These are phyloP conservation scores for Choanephora cucurbitarum DNA, from an alignment of 371 early-diverging fungal species.

Conservation along the genomic window DNA sequence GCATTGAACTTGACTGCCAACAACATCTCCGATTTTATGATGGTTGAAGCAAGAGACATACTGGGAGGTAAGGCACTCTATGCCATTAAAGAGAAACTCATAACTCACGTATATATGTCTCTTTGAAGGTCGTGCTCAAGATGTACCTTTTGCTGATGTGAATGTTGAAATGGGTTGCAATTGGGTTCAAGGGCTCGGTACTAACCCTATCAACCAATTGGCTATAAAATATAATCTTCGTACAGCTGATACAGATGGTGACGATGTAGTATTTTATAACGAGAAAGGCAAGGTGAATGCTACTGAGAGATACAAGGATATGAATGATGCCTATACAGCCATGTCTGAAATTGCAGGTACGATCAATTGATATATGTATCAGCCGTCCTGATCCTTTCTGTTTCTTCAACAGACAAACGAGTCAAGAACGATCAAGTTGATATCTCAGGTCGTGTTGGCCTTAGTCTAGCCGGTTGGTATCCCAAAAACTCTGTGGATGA, in stretches of 20 bases:
- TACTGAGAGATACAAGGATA: conserved; percentile 22
- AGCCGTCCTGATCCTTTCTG: no score
- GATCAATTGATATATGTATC: background rate
- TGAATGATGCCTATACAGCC: conserved; percentile 27
- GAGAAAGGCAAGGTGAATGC: conserved; percentile 34
- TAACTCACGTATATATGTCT: background rate
- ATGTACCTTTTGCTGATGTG: conserved; percentile 35
- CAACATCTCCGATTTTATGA: conserved; percentile 45
- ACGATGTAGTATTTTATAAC: conserved; percentile 35
- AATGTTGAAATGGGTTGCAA: conserved; percentile 50
- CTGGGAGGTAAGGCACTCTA: conserved; percentile 44
- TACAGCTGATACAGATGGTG: conserved; percentile 30
- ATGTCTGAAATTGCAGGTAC: conserved; percentile 34
- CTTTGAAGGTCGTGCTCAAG: conserved; percentile 44
- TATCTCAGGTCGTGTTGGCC: conserved; percentile 37
- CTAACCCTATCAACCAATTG: conserved; percentile 44
- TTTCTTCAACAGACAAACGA: conserved; percentile 26
- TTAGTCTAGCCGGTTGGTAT: conserved; percentile 41
- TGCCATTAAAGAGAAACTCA: no score
- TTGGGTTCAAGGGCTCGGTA: conserved; percentile 56
- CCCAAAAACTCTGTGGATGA: conserved; percentile 32
- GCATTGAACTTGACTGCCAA: conserved; percentile 39
- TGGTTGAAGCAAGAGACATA: conserved; percentile 44
- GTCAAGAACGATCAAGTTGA: conserved; percentile 35
- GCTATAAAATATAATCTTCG: conserved; percentile 37